These are phyloP conservation scores for Hyaloraphidium curvatum DNA, from an alignment of 192 early-diverging fungal species.

Conservation along the genomic window DNA sequence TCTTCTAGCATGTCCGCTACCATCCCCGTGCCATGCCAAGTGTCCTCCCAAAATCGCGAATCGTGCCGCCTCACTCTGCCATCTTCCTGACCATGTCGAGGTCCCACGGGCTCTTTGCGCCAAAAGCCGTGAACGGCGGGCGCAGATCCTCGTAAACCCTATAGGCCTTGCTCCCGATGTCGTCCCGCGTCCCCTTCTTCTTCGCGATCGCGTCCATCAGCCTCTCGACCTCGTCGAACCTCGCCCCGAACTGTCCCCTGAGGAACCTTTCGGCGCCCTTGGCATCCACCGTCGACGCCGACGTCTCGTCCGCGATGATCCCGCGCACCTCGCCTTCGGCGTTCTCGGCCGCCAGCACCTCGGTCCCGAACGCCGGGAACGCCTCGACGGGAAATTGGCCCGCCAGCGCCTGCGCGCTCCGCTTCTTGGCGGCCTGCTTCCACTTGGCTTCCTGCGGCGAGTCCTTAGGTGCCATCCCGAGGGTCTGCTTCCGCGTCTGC, in stretches of 20 bases:
- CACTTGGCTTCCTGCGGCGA: neutral
- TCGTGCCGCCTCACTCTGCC: too few species aligned
- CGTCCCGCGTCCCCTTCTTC: neutral
- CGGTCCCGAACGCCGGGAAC: neutral
- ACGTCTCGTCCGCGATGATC: neutral
- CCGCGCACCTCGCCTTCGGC: neutral
- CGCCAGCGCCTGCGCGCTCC: neutral
- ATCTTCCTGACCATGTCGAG: too few species aligned
- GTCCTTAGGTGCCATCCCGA: neutral
- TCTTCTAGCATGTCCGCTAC: too few species aligned
- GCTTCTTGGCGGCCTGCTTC: neutral
- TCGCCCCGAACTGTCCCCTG: neutral
- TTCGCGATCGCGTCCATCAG: neutral
- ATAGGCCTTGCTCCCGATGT: neutral
- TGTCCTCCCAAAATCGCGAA: too few species aligned
- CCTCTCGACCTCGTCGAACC: neutral
- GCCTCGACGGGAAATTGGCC: neutral
- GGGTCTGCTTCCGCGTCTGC: neutral
- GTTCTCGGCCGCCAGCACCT: neutral
- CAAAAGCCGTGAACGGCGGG: neutral
- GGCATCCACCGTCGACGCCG: neutral
- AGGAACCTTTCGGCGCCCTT: neutral
- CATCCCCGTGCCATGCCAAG: too few species aligned
- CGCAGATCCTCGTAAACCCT: neutral
- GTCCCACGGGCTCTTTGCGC: too few species aligned